Conservation (phyloP, 176 grass and related monocot genomes). For the Metroxylon sagu region DNA sequence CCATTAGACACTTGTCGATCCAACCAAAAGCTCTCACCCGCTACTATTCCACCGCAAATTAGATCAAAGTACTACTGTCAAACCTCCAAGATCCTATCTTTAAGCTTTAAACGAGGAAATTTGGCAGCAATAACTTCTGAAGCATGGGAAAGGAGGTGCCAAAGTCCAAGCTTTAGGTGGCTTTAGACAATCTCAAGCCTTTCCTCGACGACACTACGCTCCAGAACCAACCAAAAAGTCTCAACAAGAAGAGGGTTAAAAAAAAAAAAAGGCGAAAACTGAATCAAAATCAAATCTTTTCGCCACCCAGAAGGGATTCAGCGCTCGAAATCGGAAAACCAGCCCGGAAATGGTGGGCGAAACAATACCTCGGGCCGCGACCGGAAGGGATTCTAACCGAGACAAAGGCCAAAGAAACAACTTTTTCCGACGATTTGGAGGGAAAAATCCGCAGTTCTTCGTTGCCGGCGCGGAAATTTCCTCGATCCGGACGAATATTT, state of each 20-base stretch:
- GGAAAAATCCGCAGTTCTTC: no score
- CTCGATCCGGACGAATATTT: no score
- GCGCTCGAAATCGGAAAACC: background rate
- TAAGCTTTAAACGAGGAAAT: background rate
- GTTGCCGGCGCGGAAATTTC: no score
- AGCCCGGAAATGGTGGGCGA: no score
- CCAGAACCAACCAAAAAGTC: no score
- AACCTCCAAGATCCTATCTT: constrained; percentile 3
- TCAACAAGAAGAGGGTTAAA: no score
- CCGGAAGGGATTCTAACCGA: no score
- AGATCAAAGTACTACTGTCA: background rate
- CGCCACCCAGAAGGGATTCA: background rate
- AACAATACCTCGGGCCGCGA: no score
- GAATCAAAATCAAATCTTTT: background rate
- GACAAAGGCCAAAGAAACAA: no score
- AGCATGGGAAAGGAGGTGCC: background rate
- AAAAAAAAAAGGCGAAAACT: background rate
- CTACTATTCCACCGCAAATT: background rate
- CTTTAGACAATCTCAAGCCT: no score
- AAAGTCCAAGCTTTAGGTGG: background rate
- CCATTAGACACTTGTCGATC: constrained; percentile 26
- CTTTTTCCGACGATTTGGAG: no score
- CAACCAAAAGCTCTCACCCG: background rate
- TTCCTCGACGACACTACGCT: background rate
- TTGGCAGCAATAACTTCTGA: background rate